Evolutionary conservation across 208 protist species (phyloP).

Genomic region (Leptomonas pyrrhocoris): DNA sequence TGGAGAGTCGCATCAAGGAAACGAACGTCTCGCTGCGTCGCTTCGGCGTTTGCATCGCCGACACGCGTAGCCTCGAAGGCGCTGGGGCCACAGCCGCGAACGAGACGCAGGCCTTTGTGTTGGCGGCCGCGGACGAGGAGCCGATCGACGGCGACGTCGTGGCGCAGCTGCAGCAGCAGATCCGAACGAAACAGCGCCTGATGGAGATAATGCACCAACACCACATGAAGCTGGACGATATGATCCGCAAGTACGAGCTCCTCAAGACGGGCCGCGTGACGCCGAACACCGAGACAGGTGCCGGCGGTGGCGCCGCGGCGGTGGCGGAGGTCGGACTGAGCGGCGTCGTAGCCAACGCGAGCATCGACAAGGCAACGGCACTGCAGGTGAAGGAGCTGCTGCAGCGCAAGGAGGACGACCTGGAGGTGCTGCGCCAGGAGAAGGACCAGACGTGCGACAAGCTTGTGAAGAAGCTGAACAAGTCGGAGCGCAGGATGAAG

Average conservation of each 20-base stretch:
- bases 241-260: slow-evolving; percentile 89
- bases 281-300: slow-evolving; percentile 30
- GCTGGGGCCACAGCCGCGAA: slow-evolving; percentile 23
- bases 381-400: slow-evolving; percentile 80
- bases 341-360: slow-evolving; percentile 14
- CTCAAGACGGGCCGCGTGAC: slow-evolving; percentile 85
- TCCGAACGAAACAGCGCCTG: slow-evolving; percentile 87
- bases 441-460: slow-evolving; percentile 88
- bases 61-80: slow-evolving; percentile 38
- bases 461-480: slow-evolving; percentile 92
- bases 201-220: slow-evolving; percentile 86
- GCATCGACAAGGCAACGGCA: slow-evolving; percentile 62
- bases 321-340: slow-evolving; percentile 3
- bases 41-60: slow-evolving; percentile 80
- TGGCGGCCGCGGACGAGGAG: slow-evolving; percentile 68
- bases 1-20: slow-evolving; percentile 78
- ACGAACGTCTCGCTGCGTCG: slow-evolving; percentile 85
- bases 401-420: slow-evolving; percentile 85
- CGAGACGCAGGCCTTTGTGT: slow-evolving; percentile 63
- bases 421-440: slow-evolving; percentile 72
- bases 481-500: slow-evolving; percentile 75
- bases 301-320: neutral
- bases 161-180: slow-evolving; percentile 84
- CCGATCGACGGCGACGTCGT: slow-evolving; percentile 77
- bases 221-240: slow-evolving; percentile 78